These are phyloP conservation scores for Lonicera japonica DNA, from an alignment of 129 eudicot genomes.

Conservation along the genomic window DNA sequence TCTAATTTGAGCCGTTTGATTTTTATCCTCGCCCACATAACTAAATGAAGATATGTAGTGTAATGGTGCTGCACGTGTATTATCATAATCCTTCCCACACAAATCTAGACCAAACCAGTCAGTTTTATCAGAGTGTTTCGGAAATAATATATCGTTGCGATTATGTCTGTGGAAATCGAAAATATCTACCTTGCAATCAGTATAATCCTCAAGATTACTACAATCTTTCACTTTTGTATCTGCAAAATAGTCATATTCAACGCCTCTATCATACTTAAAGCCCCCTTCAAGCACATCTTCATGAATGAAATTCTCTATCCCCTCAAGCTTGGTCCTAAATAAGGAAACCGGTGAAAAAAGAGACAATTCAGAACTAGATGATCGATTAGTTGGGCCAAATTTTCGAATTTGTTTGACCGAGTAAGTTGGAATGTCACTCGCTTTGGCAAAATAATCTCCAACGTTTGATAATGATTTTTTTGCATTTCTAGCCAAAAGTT, in stretches of 20 bases:
- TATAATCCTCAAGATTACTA: neutral
- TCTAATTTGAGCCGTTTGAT: neutral
- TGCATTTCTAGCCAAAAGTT: constrained; percentile 17
- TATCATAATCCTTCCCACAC: constrained; percentile 17
- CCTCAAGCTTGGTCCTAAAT: neutral
- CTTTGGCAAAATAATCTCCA: constrained; percentile 18
- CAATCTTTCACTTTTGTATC: neutral
- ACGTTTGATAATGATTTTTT: constrained; percentile 7
- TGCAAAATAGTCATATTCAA: neutral
- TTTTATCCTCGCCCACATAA: neutral
- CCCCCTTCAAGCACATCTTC: neutral
- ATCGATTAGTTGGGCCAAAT: constrained; percentile 16
- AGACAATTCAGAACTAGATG: constrained; percentile 25
- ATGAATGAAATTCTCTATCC: neutral
- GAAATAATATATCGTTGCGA: neutral
- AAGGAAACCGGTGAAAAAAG: neutral
- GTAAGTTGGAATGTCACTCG: constrained; percentile 17
- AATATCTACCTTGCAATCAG: neutral
- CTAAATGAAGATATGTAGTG: neutral
- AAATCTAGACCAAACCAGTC: constrained; percentile 9
- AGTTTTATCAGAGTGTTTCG: neutral
- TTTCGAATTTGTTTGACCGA: constrained; percentile 19
- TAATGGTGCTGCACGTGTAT: constrained; percentile 12
- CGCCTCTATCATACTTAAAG: neutral
- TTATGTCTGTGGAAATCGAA: neutral